Evolutionary conservation across 176 grass and related monocot species (phyloP).

Genomic region (Calamus simplicifolius): DNA sequence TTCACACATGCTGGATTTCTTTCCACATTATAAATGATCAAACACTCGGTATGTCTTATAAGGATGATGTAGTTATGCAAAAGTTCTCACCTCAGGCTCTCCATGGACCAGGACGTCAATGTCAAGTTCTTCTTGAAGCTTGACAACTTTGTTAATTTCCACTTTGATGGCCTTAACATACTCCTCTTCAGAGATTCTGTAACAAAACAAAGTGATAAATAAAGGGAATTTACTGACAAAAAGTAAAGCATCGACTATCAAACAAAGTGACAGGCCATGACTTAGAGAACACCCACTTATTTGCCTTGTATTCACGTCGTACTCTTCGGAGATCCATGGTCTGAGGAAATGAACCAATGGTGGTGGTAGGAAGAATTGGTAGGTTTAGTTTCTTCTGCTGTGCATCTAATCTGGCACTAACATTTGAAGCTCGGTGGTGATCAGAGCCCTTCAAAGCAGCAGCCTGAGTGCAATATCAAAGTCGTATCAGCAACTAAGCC

Average conservation of each 20-base stretch:
- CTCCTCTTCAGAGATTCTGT: slow-evolving; percentile 69
- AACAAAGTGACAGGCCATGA: too few species aligned
- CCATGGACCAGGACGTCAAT: slow-evolving; percentile 95
- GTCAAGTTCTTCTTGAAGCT: slow-evolving; percentile 96
- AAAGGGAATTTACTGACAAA: background rate
- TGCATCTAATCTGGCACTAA: slow-evolving; percentile 66
- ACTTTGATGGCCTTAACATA: slow-evolving; percentile 78
- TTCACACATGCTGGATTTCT: too few species aligned
- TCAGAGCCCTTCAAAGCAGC: slow-evolving; percentile 85
- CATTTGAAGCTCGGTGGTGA: slow-evolving; percentile 70
- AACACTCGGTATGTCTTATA: too few species aligned
- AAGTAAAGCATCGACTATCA: background rate
- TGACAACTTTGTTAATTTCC: slow-evolving; percentile 91
- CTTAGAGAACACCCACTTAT: slow-evolving; percentile 43
- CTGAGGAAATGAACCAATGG: slow-evolving; percentile 92
- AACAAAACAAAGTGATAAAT: background rate
- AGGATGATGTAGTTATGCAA: too few species aligned
- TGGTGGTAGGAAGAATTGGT: slow-evolving; percentile 82
- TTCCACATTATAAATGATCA: too few species aligned
- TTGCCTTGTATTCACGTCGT: slow-evolving; percentile 89
- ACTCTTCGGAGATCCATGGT: slow-evolving; percentile 88
- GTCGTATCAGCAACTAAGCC: too few species aligned
- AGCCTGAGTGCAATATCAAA: slow-evolving; percentile 28
- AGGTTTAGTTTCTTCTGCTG: slow-evolving; percentile 98
- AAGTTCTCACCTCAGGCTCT: slow-evolving; percentile 74